phyloP scores from a whole-genome alignment of 306 rosid genomes.

The Glycine soja region DNA sequence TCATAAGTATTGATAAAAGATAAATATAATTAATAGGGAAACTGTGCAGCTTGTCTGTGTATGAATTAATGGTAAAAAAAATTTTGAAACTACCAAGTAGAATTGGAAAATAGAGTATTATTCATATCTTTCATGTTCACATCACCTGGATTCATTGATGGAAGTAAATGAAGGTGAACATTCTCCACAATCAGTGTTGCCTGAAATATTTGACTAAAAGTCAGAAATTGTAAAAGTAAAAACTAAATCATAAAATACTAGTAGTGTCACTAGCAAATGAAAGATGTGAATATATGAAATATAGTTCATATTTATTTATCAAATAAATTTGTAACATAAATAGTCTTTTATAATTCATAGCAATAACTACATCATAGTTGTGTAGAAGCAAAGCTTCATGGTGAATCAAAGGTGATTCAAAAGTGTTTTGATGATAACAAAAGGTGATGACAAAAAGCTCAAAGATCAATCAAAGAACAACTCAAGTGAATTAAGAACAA shows the following conservation, averaged over 20 bases:
- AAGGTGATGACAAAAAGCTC: too few relatives aligned
- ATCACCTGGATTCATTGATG: conserved; percentile 98
- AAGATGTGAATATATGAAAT: conserved; percentile 14
- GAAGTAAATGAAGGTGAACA: conserved; percentile 96
- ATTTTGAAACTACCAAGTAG: too few relatives aligned
- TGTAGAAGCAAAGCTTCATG: too few relatives aligned
- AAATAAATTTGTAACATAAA: conserved; percentile 36
- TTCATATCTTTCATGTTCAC: too few relatives aligned
- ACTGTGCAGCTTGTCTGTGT: too few relatives aligned
- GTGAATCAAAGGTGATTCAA: too few relatives aligned
- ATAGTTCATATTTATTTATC: conserved; percentile 16
- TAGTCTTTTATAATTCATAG: conserved; percentile 18
- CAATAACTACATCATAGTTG: too few relatives aligned
- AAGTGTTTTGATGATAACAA: too few relatives aligned
- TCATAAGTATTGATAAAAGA: background rate
- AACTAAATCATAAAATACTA: conserved; percentile 31
- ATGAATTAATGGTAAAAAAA: too few relatives aligned
- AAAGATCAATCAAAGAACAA: too few relatives aligned
- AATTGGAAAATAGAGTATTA: too few relatives aligned
- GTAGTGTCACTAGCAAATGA: conserved; percentile 24
- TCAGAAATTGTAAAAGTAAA: conserved; percentile 36
- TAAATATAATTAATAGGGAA: conserved; percentile 12
- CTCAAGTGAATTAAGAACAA: too few relatives aligned
- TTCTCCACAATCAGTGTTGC: conserved; percentile 78
- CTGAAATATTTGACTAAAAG: conserved; percentile 55